These are phyloP conservation scores for Achaetomium macrosporum DNA, from an alignment of 2,329 filamentous ascomycete genomes.

Conservation along the genomic window DNA sequence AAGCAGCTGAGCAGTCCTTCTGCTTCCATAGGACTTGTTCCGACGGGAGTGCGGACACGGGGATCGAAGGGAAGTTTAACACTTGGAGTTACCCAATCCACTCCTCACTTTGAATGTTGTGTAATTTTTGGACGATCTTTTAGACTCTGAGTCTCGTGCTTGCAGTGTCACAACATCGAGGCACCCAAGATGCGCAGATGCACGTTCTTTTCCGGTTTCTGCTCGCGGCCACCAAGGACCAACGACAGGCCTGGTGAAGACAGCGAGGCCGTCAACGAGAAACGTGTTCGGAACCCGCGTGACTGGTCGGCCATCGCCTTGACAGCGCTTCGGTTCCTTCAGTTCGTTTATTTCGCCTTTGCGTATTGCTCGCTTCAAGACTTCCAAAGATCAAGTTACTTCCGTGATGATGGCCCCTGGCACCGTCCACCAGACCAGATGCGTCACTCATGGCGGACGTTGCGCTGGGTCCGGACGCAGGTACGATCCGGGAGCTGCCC, in stretches of 20 bases:
- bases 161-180: not conserved
- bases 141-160: not conserved
- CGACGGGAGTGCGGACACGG: not conserved
- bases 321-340: constrained; percentile 20
- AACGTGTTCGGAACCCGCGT: constrained; percentile 8
- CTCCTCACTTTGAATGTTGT: no score
- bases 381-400: constrained; percentile 11
- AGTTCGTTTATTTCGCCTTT: constrained; percentile 29
- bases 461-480: constrained; percentile 14
- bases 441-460: constrained; percentile 4
- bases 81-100: no score
- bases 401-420: constrained; percentile 7
- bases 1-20: not conserved
- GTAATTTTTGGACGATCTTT: no score
- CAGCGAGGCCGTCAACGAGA: constrained; percentile 9
- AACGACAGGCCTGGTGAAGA: not conserved
- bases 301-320: constrained; percentile 18
- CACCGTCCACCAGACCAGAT: not conserved
- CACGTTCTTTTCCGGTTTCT: not conserved
- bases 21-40: no score
- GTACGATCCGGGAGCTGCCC: not conserved
- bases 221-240: not conserved
- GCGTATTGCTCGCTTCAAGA: constrained; percentile 15
- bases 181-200: constrained; percentile 6
- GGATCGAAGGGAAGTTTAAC: no score